Base-by-base conservation (phyloP, 345 rosid genomes). In the Aethionema arabicum region DNA sequence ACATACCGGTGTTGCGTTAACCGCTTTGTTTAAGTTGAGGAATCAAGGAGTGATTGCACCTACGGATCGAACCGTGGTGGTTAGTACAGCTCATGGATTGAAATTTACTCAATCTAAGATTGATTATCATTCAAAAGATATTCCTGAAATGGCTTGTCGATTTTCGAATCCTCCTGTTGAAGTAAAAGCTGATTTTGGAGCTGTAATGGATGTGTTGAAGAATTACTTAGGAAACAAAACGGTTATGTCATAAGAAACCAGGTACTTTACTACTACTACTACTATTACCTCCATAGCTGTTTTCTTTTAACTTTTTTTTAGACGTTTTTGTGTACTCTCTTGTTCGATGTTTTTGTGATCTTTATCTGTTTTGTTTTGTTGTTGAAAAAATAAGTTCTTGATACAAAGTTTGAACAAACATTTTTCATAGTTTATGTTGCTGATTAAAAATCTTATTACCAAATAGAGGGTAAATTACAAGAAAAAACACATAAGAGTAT, bases 11-110 rank as follows among this genome's bases (percentile, higher is more conserved):
- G 96, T 91, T 38, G 98, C 98, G 4, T 63, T 91, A 43, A 80
- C 95, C 0, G 98, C 98, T 3, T 47, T 91, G 79, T 68, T 73
- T 49, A 91, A 91, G 79, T 90, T 88, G 47, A 83, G 96, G 79
- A 78, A 79, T 5, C 82, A 84, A 11, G 96, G 96, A 66, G 77
- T 88, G 56, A 88, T 91, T 14, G 77, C 72, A 13, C 72, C 88
- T 0, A 80, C 73, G 7, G 98, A 88, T 39, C 41, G 86, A 74
- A 81, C 96, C 0, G 90, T 91, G 31, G 98, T 91, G 72, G 98
- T 91, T 43, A 91, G 95, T 61, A 91, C 98, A 2, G 96, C 98
- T 51, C 98, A 88, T 33, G 96, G 98, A 61, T 79, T 91, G 84
- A 91, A 91, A 74, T 86, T 91, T 55, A 77, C 96, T 1, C 87